Evolutionary conservation across 139 green algal species (phyloP).

Genomic region (Chlamydomonas sphaeroides): DNA sequence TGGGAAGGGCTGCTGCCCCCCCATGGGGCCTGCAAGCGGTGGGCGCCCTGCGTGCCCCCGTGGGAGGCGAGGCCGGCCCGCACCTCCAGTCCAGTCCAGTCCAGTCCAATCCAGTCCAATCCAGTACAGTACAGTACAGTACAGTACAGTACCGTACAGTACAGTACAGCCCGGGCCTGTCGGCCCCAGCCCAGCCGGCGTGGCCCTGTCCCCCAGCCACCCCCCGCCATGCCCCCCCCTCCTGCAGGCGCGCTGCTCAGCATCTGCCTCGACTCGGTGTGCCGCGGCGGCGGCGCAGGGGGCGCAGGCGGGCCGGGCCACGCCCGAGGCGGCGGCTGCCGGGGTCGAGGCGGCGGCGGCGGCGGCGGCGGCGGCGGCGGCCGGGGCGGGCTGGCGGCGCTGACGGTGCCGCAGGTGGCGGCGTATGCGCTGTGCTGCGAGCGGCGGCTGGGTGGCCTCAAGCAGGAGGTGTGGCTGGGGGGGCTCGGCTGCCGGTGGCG

Average conservation of each 20-base stretch:
- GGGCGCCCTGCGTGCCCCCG: background rate
- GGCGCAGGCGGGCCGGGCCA: background rate
- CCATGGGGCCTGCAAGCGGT: too few relatives aligned
- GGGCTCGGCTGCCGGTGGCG: background rate
- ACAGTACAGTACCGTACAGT: background rate
- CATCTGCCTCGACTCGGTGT: conserved; percentile 17
- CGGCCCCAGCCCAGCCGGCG: background rate
- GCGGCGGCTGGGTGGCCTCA: background rate
- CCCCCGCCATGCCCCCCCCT: background rate
- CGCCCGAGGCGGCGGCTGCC: too few relatives aligned
- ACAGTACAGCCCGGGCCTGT: background rate
- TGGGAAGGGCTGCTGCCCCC: background rate
- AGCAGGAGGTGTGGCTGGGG: conserved; percentile 10
- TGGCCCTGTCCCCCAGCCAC: background rate
- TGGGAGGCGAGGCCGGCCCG: background rate
- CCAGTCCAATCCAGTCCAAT: background rate
- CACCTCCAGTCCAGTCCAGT: background rate
- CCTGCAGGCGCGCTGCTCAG: conserved; percentile 7
- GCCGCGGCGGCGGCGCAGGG: background rate
- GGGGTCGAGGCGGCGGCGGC: background rate
- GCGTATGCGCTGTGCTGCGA: background rate
- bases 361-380: background rate
- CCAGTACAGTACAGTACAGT: background rate
- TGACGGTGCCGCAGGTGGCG: background rate
- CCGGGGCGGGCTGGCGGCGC: background rate